phyloP scores from a whole-genome alignment of 148 eudicot genomes.

The Vaccinium myrtillus region DNA sequence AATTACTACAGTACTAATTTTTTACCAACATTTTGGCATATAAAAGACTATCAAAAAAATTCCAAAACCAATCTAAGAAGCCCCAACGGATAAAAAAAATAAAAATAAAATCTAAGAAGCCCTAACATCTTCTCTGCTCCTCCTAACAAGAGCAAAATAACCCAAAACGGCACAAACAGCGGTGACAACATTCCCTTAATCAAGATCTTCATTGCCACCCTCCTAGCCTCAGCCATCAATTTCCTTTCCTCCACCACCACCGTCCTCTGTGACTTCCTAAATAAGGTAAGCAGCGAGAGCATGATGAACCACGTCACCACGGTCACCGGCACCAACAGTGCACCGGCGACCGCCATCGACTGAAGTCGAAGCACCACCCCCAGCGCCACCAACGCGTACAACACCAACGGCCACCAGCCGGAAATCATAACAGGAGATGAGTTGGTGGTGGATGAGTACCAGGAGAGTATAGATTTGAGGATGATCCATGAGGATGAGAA shows the following conservation, averaged over 20 bases:
- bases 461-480: slow-evolving; percentile 36
- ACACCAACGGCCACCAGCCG: slow-evolving; percentile 38
- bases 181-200: slow-evolving; percentile 69
- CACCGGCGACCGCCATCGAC: slow-evolving; percentile 70
- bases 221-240: slow-evolving; percentile 52
- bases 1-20: too few relatives aligned
- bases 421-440: slow-evolving; percentile 12
- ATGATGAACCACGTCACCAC: slow-evolving; percentile 58
- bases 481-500: slow-evolving; percentile 45
- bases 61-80: neutral
- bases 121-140: slow-evolving; percentile 1
- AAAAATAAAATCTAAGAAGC: too few relatives aligned
- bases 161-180: slow-evolving; percentile 68
- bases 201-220: slow-evolving; percentile 53
- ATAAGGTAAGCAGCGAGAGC: slow-evolving; percentile 43
- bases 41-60: neutral
- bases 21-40: too few relatives aligned
- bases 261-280: slow-evolving; percentile 31
- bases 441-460: slow-evolving; percentile 32
- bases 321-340: slow-evolving; percentile 30
- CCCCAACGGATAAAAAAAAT: too few relatives aligned
- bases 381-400: slow-evolving; percentile 54
- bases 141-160: slow-evolving; percentile 56
- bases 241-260: slow-evolving; percentile 49
- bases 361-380: slow-evolving; percentile 65